Percentiles rank a stretch among this genome's conserved stretches.
Evolutionary conservation across 2,329 filamentous ascomycete genomes (phyloP).

Genomic region (Penicillium sp.): DNA sequence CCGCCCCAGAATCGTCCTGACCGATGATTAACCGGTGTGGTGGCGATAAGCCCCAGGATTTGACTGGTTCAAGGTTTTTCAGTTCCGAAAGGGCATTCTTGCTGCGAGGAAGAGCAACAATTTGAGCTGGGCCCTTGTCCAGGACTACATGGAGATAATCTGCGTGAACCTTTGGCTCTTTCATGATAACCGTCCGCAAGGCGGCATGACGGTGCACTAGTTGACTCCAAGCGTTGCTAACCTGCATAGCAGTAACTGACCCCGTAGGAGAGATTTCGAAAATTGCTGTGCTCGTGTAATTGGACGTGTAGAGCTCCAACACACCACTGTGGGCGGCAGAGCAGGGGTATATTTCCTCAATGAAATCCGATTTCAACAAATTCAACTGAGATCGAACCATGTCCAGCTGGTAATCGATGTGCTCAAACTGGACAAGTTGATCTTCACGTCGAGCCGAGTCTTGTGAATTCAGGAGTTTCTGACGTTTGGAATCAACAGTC

Average conservation of each 20-base stretch:
- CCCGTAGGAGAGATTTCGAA: background rate
- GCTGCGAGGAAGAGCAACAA: background rate
- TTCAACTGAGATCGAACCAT: background rate
- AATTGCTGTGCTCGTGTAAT: slow-evolving; percentile 1
- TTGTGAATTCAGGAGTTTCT: background rate
- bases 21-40: slow-evolving; percentile 3
- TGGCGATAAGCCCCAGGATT: slow-evolving; percentile 3
- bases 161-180: background rate
- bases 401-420: background rate
- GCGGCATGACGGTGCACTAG: background rate
- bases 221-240: slow-evolving; percentile 3
- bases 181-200: slow-evolving; percentile 2
- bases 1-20: background rate
- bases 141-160: slow-evolving; percentile 1
- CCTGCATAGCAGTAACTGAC: background rate
- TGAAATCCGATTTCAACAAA: background rate
- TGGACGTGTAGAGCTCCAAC: slow-evolving; percentile 6
- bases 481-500: background rate
- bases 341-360: slow-evolving; percentile 4
- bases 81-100: background rate
- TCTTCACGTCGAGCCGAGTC: background rate
- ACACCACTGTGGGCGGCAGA: slow-evolving; percentile 6
- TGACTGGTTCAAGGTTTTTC: background rate
- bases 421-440: background rate
- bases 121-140: background rate